Evolutionary conservation across 176 grass and related monocot species (phyloP).

Genomic region (Juncus effusus): DNA sequence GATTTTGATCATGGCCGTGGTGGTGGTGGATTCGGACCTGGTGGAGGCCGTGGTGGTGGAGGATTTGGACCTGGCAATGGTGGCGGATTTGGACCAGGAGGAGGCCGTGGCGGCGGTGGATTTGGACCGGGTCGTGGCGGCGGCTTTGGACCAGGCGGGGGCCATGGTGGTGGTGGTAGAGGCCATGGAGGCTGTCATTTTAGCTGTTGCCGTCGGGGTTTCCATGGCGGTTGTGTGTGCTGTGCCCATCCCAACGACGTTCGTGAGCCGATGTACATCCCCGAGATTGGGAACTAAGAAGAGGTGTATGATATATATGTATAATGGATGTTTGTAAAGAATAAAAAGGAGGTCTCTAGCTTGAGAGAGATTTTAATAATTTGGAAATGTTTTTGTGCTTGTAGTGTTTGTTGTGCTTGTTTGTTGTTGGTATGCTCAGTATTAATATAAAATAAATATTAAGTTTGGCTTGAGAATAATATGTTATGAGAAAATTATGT

Average conservation of each 20-base stretch:
- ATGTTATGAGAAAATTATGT: no score
- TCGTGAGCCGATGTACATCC: slow-evolving; percentile 28
- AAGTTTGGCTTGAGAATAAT: no score
- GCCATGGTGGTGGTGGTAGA: not conserved
- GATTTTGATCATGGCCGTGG: slow-evolving; percentile 16
- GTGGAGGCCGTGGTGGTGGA: slow-evolving; percentile 8
- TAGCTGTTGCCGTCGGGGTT: slow-evolving; percentile 36
- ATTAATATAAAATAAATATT: no score
- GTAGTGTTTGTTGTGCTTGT: no score
- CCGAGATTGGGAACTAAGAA: slow-evolving; percentile 18
- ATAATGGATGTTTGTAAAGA: no score
- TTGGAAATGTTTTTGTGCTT: no score
- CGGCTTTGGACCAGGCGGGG: not conserved
- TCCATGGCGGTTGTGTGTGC: slow-evolving; percentile 36
- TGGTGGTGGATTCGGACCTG: not conserved
- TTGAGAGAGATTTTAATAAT: no score
- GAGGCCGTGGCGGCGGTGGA: not conserved
- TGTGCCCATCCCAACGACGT: slow-evolving; percentile 24
- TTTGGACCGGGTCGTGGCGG: not conserved
- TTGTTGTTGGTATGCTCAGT: no score
- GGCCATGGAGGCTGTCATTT: slow-evolving; percentile 1
- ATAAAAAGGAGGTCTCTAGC: no score
- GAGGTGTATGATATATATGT: no score
- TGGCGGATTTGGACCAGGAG: not conserved
- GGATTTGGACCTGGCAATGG: not conserved